Percentiles rank a stretch among this genome's conserved stretches.
phyloP scores from a whole-genome alignment of 2,329 filamentous ascomycete species.

The Exophiala spinifera region DNA sequence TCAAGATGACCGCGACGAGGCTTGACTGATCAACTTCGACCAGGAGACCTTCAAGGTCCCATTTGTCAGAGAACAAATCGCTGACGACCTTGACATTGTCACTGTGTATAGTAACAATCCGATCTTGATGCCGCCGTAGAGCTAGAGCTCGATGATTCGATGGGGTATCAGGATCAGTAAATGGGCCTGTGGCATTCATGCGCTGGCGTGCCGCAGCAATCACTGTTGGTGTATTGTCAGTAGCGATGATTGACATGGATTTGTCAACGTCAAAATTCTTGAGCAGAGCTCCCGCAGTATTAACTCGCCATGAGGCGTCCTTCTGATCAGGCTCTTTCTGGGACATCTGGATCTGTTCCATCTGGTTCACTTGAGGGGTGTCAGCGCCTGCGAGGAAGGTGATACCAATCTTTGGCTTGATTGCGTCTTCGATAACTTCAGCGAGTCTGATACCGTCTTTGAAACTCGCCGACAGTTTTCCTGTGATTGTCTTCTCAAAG shows the following conservation, averaged over 20 bases:
- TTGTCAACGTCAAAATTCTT: slow-evolving; percentile 23
- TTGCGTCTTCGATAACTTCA: slow-evolving; percentile 18
- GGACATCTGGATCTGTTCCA: slow-evolving; percentile 25
- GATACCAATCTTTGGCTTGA: slow-evolving; percentile 24
- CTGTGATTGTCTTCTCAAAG: slow-evolving; percentile 19
- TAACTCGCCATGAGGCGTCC: slow-evolving; percentile 27
- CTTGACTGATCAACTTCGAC: slow-evolving; percentile 24
- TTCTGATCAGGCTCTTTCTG: slow-evolving; percentile 25
- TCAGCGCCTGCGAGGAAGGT: slow-evolving; percentile 28
- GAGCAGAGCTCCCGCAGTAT: slow-evolving; percentile 28
- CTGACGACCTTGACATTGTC: slow-evolving; percentile 15
- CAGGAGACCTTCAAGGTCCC: slow-evolving; percentile 31
- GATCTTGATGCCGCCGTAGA: not conserved
- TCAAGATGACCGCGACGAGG: slow-evolving; percentile 25
- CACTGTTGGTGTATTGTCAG: slow-evolving; percentile 23
- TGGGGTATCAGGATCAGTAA: not conserved
- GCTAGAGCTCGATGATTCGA: not conserved
- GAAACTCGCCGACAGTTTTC: slow-evolving; percentile 17
- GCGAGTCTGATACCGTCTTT: slow-evolving; percentile 14
- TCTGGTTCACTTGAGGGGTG: slow-evolving; percentile 25
- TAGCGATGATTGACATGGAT: slow-evolving; percentile 21
- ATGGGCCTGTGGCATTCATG: slow-evolving; percentile 1
- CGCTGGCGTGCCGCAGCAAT: slow-evolving; percentile 5
- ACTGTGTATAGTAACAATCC: slow-evolving; percentile 17
- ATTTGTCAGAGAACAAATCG: slow-evolving; percentile 25